phyloP scores from a whole-genome alignment of 129 eudicot genomes.

The Tagetes patula region DNA sequence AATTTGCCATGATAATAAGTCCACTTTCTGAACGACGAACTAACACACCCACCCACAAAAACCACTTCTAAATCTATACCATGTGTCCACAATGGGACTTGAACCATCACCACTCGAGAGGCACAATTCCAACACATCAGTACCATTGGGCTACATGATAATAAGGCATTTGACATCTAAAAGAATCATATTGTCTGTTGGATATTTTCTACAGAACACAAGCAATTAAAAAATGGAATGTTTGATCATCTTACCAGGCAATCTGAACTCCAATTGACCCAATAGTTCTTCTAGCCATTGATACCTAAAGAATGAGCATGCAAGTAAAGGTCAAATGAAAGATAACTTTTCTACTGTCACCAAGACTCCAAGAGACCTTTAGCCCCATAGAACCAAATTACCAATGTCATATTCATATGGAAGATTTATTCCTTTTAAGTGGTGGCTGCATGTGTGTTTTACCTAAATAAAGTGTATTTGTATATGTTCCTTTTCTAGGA shows the following conservation, averaged over 20 bases:
- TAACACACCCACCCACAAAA: too few species aligned
- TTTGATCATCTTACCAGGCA: conserved; percentile 63
- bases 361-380: conserved; percentile 7
- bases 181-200: conserved; percentile 3
- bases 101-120: too few species aligned
- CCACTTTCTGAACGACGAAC: too few species aligned
- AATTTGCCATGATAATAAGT: neutral
- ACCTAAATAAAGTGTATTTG: conserved; percentile 2
- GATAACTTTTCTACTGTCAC: neutral
- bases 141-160: neutral
- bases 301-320: conserved; percentile 60
- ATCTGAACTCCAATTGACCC: conserved; percentile 87
- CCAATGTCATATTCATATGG: conserved; percentile 4
- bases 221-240: neutral
- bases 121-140: too few species aligned
- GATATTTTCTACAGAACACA: conserved; percentile 7
- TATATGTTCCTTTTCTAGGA: conserved; percentile 18
- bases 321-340: conserved; percentile 12
- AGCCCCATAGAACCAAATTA: neutral
- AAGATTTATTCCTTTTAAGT: conserved; percentile 12
- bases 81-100: too few species aligned
- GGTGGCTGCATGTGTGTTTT: conserved; percentile 7
- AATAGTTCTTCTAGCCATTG: conserved; percentile 97
- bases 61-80: too few species aligned
- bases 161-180: conserved; percentile 9